These are phyloP conservation scores for Cephalotrichum gorgonifer DNA, from an alignment of 2,329 filamentous ascomycete species.

Conservation along the genomic window DNA sequence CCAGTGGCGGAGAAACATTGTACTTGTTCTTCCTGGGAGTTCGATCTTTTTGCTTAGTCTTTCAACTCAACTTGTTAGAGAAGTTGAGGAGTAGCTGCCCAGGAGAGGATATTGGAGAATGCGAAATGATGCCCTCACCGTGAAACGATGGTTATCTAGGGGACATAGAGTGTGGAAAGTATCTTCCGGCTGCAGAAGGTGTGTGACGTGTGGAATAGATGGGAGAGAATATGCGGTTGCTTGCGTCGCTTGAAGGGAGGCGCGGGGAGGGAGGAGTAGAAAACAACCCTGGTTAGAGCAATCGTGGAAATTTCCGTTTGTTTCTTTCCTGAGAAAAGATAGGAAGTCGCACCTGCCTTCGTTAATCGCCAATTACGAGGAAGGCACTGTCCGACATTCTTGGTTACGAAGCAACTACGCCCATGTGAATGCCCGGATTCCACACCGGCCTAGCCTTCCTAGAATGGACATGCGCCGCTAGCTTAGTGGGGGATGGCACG, in stretches of 20 bases:
- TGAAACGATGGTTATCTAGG: no score
- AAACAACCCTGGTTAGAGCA: background rate
- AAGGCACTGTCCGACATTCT: no score
- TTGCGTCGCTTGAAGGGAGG: no score
- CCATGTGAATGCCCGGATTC: background rate
- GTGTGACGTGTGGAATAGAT: background rate
- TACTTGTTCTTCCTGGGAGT: slow-evolving; percentile 8
- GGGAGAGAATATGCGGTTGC: background rate
- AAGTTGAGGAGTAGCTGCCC: background rate
- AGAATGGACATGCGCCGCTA: background rate
- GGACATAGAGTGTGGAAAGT: no score
- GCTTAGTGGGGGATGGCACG: background rate
- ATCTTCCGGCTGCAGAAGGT: background rate
- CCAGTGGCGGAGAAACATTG: slow-evolving; percentile 68
- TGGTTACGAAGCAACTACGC: background rate
- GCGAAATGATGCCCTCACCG: no score
- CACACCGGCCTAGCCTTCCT: background rate
- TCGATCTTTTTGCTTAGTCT: background rate
- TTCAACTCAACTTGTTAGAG: background rate
- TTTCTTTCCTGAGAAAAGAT: background rate
- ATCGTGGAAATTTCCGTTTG: background rate
- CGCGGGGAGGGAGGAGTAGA: background rate
- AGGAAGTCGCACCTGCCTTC: background rate
- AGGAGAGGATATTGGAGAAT: no score
- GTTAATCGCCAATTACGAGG: background rate